A percentile compares a stretch with the other conserved stretches of the same genome.
Conservation (phyloP, 768 basidiomycete genomes). For the Pulveroboletus sp. region DNA sequence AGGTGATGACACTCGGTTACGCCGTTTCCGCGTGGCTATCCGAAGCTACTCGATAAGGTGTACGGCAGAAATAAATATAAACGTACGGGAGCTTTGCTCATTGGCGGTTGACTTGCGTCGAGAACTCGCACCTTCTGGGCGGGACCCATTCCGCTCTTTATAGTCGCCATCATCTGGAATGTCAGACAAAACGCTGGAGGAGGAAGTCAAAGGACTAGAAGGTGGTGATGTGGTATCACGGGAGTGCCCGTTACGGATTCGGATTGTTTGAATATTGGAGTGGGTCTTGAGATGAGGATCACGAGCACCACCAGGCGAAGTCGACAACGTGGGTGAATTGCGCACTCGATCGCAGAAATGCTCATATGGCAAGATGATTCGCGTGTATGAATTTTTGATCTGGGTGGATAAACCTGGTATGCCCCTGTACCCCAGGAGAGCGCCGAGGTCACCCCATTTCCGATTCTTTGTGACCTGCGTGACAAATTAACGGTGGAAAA, state of each 20-base stretch:
- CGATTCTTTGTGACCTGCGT: constrained; percentile 74
- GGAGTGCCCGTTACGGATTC: constrained; percentile 37
- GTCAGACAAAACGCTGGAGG: constrained; percentile 76
- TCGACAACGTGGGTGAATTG: constrained; percentile 51
- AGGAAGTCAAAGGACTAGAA: constrained; percentile 70
- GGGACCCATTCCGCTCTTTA: constrained; percentile 48
- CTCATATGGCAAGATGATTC: constrained; percentile 95
- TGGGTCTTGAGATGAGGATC: constrained; percentile 55
- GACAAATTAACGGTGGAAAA: constrained; percentile 24
- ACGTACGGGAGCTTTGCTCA: constrained; percentile 45
- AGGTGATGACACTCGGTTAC: constrained; percentile 25
- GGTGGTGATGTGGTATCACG: constrained; percentile 56
- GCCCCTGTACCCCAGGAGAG: constrained; percentile 76
- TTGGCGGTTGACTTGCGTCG: constrained; percentile 52
- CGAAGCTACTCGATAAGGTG: constrained; percentile 16
- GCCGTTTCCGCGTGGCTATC: constrained; percentile 33
- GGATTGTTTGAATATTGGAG: constrained; percentile 41
- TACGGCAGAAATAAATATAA: constrained; percentile 1
- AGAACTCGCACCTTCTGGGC: constrained; percentile 37
- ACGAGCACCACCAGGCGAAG: constrained; percentile 37
- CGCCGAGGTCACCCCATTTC: constrained; percentile 86
- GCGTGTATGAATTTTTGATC: constrained; percentile 84
- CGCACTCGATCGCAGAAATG: constrained; percentile 77
- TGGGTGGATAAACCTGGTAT: constrained; percentile 81
- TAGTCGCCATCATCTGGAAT: constrained; percentile 72